Base-by-base conservation (phyloP, 805 yeast genomes). In the Candida ponderosae region DNA sequence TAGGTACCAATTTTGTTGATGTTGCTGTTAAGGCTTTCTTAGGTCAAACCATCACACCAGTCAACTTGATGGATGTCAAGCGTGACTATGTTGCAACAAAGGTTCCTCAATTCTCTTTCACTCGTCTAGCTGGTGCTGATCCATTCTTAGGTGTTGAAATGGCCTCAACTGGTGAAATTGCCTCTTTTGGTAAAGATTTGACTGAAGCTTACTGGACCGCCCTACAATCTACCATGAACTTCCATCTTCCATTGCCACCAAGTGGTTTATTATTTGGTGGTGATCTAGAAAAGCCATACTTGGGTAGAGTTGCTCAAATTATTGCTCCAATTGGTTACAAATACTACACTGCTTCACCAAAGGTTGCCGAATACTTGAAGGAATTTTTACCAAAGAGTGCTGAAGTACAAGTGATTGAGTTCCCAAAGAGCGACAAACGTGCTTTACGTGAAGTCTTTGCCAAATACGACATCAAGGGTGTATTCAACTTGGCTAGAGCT, bases 151-250 rank as follows among this genome's bases (percentile, higher is more conserved):
- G 98, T 46, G 98, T 93, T 48, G 99, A 93, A 69, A 93, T 93
- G 99, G 81, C 97, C 6, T 89, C 97, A 11, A 93, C 99, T 36
- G 99, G 99, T 63, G 99, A 93, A 68, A 84, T 93, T 59, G 98
- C 98, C 23, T 85, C 96, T 59, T 93, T 93, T 59, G 99, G 99
- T 51, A 70, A 70, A 44, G 81, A 86, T 62, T 61, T 82, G 44
- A 53, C 73, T 39, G 97, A 93, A 65, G 96, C 97, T 27, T 93
- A 93, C 74, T 93, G 97, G 97, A 82, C 97, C 32, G 81, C 97
- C 14, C 78, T 90, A 53, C 97, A 93, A 72, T 76, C 96, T 35
- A 88, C 96, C 30, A 93, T 89, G 97, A 90, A 90, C 74, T 93
- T 93, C 79, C 74, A 85, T 54, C 76, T 93, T 35, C 98, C 98